Evolutionary conservation across 2,329 filamentous ascomycete genomes (phyloP).

Genomic region (Lasiodiplodia sp.): DNA sequence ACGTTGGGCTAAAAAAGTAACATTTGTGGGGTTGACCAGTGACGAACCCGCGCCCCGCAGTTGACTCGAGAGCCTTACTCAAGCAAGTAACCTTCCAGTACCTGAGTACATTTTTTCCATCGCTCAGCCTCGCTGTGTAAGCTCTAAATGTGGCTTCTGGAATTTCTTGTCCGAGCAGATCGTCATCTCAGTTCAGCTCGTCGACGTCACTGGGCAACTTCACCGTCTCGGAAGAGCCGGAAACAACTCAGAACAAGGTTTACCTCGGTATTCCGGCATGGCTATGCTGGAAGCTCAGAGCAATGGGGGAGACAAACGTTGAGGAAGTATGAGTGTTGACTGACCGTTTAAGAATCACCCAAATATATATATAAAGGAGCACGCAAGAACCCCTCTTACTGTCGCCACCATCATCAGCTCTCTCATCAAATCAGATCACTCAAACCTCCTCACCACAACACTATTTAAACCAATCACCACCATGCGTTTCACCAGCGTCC

Average conservation of each 20-base stretch:
- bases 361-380: not conserved
- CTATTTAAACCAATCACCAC: not conserved
- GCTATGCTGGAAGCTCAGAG: not conserved
- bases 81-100: not conserved
- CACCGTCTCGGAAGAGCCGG: not conserved
- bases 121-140: not conserved
- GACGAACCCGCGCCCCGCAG: not conserved
- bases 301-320: not conserved
- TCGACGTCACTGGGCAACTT: not conserved
- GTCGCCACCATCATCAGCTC: not conserved
- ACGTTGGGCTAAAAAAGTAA: not conserved
- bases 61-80: not conserved
- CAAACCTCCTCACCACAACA: not conserved
- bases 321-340: too few relatives aligned
- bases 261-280: not conserved
- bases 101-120: not conserved
- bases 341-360: too few relatives aligned
- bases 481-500: slow-evolving; percentile 3
- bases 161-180: not conserved
- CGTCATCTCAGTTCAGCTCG: not conserved
- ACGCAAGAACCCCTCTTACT: not conserved
- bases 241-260: not conserved
- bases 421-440: not conserved
- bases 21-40: not conserved
- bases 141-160: too few relatives aligned